Conservation (phyloP, 768 basidiomycete genomes). For the Pleurotus ostreatus region DNA sequence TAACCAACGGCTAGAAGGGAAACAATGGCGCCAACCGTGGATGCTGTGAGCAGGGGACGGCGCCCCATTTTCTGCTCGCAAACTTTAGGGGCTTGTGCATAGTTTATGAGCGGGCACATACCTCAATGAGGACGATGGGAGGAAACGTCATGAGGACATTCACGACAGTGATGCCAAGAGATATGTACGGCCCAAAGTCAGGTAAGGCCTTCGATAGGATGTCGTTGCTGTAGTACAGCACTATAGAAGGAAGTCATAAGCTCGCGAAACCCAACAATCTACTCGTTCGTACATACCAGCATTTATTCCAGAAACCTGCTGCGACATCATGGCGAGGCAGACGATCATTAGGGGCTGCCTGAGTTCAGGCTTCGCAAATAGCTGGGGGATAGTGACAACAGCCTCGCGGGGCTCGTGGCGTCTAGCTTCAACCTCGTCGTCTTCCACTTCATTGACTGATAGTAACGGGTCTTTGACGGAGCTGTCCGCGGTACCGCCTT, state of each 20-base stretch:
- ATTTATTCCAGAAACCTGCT: slow-evolving; percentile 82
- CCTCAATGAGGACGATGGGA: slow-evolving; percentile 84
- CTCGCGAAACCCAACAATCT: slow-evolving; percentile 2
- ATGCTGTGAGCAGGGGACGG: slow-evolving; percentile 61
- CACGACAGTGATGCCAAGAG: slow-evolving; percentile 78
- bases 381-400: slow-evolving; percentile 47
- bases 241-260: slow-evolving; percentile 29
- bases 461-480: slow-evolving; percentile 40
- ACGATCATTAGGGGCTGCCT: slow-evolving; percentile 62
- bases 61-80: slow-evolving; percentile 63
- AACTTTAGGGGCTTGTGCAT: slow-evolving; percentile 2
- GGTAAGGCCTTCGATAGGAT: slow-evolving; percentile 82
- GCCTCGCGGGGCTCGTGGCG: slow-evolving; percentile 12
- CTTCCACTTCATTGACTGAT: slow-evolving; percentile 21
- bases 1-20: slow-evolving; percentile 68
- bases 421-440: slow-evolving; percentile 21
- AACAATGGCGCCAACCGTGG: slow-evolving; percentile 58
- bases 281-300: slow-evolving; percentile 39
- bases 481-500: neutral
- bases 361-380: slow-evolving; percentile 49
- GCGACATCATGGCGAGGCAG: slow-evolving; percentile 68
- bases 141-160: slow-evolving; percentile 85
- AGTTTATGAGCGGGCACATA: slow-evolving; percentile 22
- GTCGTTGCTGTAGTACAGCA: slow-evolving; percentile 88
- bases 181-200: slow-evolving; percentile 74